Base-by-base conservation (phyloP, 805 yeast genomes). In the Yarrowia osloensis region DNA sequence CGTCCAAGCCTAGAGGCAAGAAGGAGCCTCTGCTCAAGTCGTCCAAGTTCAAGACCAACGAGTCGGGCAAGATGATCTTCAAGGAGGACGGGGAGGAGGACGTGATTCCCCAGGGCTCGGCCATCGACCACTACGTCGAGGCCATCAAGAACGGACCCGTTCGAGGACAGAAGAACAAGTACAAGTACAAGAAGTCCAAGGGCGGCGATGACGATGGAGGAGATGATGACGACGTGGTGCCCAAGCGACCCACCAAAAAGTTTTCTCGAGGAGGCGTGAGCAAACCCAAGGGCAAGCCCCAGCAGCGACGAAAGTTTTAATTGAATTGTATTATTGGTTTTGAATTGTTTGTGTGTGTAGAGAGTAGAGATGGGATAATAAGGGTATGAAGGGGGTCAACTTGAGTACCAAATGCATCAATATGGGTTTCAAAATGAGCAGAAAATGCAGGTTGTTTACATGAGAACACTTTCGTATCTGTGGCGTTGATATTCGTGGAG, bases 71-170 rank as follows among this genome's bases (percentile, higher is more conserved):
- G 75, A 76, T 90, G 67, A 84, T 90, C 67, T 84, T 91, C 73
- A 81, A 78, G 67, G 91, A 87, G 65, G 74, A 73, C 13, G 73
- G 67, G 7, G 72, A 69, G 19, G 71, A 71, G 61, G 73, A 68
- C 22, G 69, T 63, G 22, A 57, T 70, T 12, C 72, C 72, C 31
- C 44, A 62, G 28, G 69, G 69, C 35, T 67, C 67, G 42, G 96
- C 97, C 19, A 85, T 94, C 70, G 90, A 90, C 74, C 98, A 98
- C 0, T 95, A 95, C 76, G 85, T 92, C 71, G 97, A 92, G 70
- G 99, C 99, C 7, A 91, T 95, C 26, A 88, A 86, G 76, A 90
- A 89, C 72, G 98, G 95, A 26, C 98, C 98, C 33, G 86, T 92
- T 3, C 88, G 97, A 78, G 97, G 98, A 68, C 97, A 91, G 81